Base-by-base conservation (phyloP, 345 rosid genomes). In the Brassica juncea region DNA sequence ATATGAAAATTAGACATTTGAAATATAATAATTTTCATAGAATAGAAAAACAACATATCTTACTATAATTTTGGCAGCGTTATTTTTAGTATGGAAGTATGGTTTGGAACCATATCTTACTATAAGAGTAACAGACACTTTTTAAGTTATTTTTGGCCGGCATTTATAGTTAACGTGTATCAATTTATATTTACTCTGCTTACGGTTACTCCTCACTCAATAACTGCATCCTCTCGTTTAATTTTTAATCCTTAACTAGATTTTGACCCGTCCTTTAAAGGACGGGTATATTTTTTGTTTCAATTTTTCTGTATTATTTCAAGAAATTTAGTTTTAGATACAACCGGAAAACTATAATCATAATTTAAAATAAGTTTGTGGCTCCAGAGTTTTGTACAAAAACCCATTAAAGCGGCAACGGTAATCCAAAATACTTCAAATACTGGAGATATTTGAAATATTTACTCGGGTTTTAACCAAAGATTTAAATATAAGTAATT, bases 51-150 rank as follows among this genome's bases (percentile, higher is more conserved):
- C 19, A n/a, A 12, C 49, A 15, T 52, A 52, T 14, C 19, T 15
- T 52, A 52, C 19, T 1, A 52, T 4, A 28, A n/a, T 52, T 49
- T 52, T 14, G 57, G 54, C 15, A 47, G 54, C 54, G 54, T 6
- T 42, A 25, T 37, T 34, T 42, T 72, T 23, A 14, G 14, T 6
- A 58, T 71, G 4, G 15, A 61, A 62, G 44, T 15, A 73, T 15
- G 71, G 55, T 66, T 66, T 66, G 55, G 58, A n/a, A 52, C 21
- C 55, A 47, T 14, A 47, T 47, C 4, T 6, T 32, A 66, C 67
- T 16, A 61, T 23, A 15, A 72, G 62, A 66, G 77, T 78, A 78
- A 72, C 77, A 21, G 81, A 57, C 77, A 42, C 16, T 19, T 14
- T 12, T 1, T 2, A 55, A 39, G 42, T 27, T 72, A 49, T 12